Conservation (phyloP, 2,329 filamentous ascomycete species). For the Ciborinia camelliae region DNA sequence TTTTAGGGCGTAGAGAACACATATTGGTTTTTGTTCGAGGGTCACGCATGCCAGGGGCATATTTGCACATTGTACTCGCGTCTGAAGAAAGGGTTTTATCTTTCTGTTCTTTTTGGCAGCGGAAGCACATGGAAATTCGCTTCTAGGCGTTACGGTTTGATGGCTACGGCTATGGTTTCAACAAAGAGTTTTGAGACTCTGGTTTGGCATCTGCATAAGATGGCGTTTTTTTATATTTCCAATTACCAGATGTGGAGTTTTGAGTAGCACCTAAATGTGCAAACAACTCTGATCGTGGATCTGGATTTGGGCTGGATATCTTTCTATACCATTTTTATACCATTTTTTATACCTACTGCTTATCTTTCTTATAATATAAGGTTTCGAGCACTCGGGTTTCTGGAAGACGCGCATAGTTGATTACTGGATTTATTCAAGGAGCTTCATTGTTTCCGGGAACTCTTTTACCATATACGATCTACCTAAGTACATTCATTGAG, state of each 20-base stretch:
- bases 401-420: background rate
- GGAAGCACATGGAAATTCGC: slow-evolving; percentile 2
- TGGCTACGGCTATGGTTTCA: slow-evolving; percentile 15
- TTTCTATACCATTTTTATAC: slow-evolving; percentile 12
- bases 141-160: slow-evolving; percentile 16
- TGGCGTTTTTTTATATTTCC: slow-evolving; percentile 18
- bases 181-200: slow-evolving; percentile 15
- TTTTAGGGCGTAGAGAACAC: slow-evolving; percentile 15
- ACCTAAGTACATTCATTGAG: background rate
- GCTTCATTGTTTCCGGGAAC: background rate
- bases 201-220: slow-evolving; percentile 18
- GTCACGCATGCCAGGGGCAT: slow-evolving; percentile 14
- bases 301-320: background rate
- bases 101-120: slow-evolving; percentile 5
- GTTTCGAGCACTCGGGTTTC: background rate
- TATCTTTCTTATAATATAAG: slow-evolving; percentile 10
- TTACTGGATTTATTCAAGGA: background rate
- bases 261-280: background rate
- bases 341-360: slow-evolving; percentile 8
- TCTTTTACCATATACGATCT: background rate
- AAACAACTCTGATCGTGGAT: background rate
- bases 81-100: slow-evolving; percentile 5
- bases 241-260: slow-evolving; percentile 11
- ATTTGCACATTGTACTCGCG: slow-evolving; percentile 7
- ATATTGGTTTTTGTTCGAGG: slow-evolving; percentile 10